Percentiles rank a stretch among this genome's conserved stretches.
phyloP scores from a whole-genome alignment of 2,329 filamentous ascomycete species.

The Chaetomiaceae sp. region DNA sequence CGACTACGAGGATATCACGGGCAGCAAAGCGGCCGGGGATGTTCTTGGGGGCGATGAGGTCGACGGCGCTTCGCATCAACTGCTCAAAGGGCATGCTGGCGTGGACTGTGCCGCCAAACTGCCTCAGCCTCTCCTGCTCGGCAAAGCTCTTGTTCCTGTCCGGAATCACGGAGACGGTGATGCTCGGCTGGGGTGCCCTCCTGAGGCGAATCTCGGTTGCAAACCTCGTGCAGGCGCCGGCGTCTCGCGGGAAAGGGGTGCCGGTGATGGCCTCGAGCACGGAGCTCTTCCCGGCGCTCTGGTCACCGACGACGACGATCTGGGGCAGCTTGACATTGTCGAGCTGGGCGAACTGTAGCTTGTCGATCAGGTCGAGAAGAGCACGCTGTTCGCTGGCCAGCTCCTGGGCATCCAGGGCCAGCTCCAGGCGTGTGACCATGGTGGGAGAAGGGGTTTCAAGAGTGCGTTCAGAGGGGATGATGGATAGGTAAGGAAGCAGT shows the following conservation, averaged over 20 bases:
- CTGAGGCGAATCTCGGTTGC: constrained; percentile 56
- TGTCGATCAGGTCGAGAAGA: constrained; percentile 51
- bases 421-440: constrained; percentile 39
- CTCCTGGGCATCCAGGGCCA: constrained; percentile 45
- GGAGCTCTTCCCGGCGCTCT: constrained; percentile 60
- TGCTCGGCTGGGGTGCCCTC: constrained; percentile 38
- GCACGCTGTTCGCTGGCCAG: constrained; percentile 51
- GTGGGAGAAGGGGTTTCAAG: background rate
- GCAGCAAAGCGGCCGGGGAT: constrained; percentile 48
- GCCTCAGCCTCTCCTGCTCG: constrained; percentile 44
- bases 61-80: constrained; percentile 48
- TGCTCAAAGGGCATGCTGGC: constrained; percentile 43
- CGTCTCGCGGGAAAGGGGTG: constrained; percentile 55
- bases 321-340: constrained; percentile 38
- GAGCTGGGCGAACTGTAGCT: constrained; percentile 33
- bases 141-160: constrained; percentile 43
- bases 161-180: constrained; percentile 52
- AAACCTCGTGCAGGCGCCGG: constrained; percentile 57
- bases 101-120: constrained; percentile 45
- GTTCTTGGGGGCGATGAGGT: constrained; percentile 47
- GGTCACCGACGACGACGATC: constrained; percentile 60
- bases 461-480: background rate
- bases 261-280: constrained; percentile 60
- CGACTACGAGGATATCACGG: constrained; percentile 51
- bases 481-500: background rate